Evolutionary conservation across 495 filamentous ascomycete genomes (phyloP).

Genomic region (Talaromyces liani): DNA sequence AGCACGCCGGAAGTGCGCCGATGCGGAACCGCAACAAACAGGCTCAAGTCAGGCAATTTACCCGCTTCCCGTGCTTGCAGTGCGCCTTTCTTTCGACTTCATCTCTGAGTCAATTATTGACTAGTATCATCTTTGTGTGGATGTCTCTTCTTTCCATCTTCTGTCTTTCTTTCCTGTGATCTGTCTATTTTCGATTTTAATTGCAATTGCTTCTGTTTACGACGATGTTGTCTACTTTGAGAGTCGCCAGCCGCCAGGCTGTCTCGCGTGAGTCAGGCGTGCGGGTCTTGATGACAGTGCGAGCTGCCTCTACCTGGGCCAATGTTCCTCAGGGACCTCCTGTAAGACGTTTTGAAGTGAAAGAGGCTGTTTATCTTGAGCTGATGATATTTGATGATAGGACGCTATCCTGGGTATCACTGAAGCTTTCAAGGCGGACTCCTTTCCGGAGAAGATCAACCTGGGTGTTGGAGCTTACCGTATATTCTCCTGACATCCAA

Average conservation of each 20-base stretch:
- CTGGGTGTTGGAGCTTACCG: conserved; percentile 63
- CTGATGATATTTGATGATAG: conserved; percentile 15
- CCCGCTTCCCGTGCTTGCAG: conserved; percentile 15
- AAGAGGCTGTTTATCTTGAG: conserved; percentile 8
- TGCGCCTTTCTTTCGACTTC: conserved; percentile 17
- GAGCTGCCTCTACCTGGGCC: conserved; percentile 77
- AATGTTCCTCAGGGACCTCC: conserved; percentile 89
- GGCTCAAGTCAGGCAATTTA: neutral
- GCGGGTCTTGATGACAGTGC: conserved; percentile 41
- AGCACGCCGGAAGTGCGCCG: neutral
- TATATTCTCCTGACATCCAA: conserved; percentile 9
- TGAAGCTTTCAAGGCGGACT: conserved; percentile 97
- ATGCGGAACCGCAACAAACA: neutral
- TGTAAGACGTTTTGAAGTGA: conserved; percentile 47
- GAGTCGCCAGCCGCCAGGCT: conserved; percentile 49
- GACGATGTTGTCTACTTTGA: conserved; percentile 51
- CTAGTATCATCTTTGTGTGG: neutral
- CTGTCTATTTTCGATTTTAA: conserved; percentile 10
- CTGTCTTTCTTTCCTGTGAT: neutral
- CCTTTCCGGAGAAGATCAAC: conserved; percentile 91
- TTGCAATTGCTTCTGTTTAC: conserved; percentile 10
- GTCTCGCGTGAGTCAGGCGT: conserved; percentile 37
- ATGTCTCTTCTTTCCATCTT: neutral
- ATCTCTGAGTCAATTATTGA: conserved; percentile 7
- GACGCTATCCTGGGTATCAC: conserved; percentile 94